phyloP scores from a whole-genome alignment of 78 protist genomes.

The Dictyostelium brefeldianum region DNA sequence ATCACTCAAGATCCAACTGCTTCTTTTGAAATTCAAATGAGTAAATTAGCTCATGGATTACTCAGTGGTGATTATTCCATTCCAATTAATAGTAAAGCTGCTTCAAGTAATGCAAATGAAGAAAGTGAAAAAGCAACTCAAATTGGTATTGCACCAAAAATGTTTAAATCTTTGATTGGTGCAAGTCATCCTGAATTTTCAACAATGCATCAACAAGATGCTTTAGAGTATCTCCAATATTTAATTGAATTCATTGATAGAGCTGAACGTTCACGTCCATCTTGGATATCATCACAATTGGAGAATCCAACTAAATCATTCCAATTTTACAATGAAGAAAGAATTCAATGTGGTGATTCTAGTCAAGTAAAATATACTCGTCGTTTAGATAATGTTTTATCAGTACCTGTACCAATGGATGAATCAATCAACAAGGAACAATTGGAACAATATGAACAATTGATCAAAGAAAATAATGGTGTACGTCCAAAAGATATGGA shows the following conservation, averaged over 20 bases:
- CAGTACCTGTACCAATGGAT: conserved; percentile 77
- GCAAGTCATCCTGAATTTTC: conserved; percentile 89
- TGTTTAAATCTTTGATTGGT: conserved; percentile 91
- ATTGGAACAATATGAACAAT: conserved; percentile 40
- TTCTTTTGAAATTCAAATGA: conserved; percentile 81
- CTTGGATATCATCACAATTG: conserved; percentile 29
- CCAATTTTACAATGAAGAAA: conserved; percentile 66
- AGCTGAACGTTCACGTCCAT: conserved; percentile 45
- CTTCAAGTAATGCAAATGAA: background rate
- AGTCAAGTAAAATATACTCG: conserved; percentile 81
- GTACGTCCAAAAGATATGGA: conserved; percentile 1
- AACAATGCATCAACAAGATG: conserved; percentile 94
- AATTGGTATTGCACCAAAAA: conserved; percentile 91
- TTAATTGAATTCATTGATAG: conserved; percentile 68
- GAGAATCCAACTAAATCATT: conserved; percentile 59
- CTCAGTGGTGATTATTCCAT: conserved; percentile 83
- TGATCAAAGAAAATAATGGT: conserved; percentile 6
- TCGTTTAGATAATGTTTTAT: conserved; percentile 60
- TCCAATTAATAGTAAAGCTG: conserved; percentile 6
- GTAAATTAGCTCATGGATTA: conserved; percentile 89
- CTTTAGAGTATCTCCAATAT: conserved; percentile 90
- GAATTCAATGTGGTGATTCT: conserved; percentile 81
- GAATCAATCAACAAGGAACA: conserved; percentile 62
- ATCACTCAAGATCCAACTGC: conserved; percentile 46
- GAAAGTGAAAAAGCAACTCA: conserved; percentile 55